Base-by-base conservation (phyloP, 139 green algal genomes). In the Tetradesmus lagerheimii region DNA sequence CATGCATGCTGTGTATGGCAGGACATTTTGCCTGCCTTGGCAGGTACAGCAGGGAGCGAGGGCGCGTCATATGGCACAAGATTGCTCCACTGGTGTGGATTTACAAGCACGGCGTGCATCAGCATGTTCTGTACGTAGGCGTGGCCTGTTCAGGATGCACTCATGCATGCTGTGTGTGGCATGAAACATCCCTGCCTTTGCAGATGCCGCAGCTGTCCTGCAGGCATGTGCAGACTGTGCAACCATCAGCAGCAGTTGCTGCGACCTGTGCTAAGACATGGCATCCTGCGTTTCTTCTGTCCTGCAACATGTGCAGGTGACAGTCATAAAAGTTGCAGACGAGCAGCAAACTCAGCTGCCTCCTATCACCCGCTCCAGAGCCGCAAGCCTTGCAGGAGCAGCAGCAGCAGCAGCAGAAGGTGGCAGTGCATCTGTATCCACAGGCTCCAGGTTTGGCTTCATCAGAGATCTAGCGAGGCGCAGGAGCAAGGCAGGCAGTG, bases 61-160 rank as follows among this genome's bases (percentile, higher is more conserved):
- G 74, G 45, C 67, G n/a, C 43, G 25, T 86, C n/a, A 86, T 86
- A 45, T 86, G 47, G 80, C 45, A 74, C 57, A 74, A 84, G 25
- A 84, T 38, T 23, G 38, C 57, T 20, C 41, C 41, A 18, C 79
- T 67, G 79, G 79, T 84, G 79, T 27, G 79, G 11, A 6, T 41
- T n/a, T 57, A 12, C 45, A 57, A 57, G 45, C 45, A 18, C n/a
- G n/a, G n/a, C n/a, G n/a, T n/a, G n/a, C n/a, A n/a, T n/a, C n/a
- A n/a, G n/a, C n/a, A n/a, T n/a, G n/a, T n/a, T n/a, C n/a, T n/a
- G n/a, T n/a, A n/a, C n/a, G n/a, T n/a, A n/a, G n/a, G n/a, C n/a
- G n/a, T n/a, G n/a, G n/a, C n/a, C n/a, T n/a, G n/a, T n/a, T n/a
- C n/a, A n/a, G n/a, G 45, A 57, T 57, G 45, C 45, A 57, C 11